A percentile compares a stretch with the other conserved stretches of the same genome.
Conservation (phyloP, 1,284 basidiomycete genomes). For the Papiliotrema fonsecae region DNA sequence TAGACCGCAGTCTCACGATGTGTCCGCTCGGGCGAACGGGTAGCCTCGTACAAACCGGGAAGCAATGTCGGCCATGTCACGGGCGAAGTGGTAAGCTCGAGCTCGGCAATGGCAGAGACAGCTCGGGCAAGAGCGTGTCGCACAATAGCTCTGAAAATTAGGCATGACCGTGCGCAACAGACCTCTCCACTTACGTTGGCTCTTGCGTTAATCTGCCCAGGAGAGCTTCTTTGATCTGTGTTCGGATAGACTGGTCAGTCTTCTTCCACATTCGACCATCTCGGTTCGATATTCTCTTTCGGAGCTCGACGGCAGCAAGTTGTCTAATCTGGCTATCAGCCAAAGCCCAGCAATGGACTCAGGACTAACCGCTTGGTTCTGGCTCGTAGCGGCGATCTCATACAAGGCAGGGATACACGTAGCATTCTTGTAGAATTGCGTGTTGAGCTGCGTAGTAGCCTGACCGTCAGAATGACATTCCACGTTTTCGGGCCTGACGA, state of each 20-base stretch:
- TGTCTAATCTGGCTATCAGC: constrained; percentile 70
- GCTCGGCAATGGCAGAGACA: constrained; percentile 84
- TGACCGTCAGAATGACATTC: constrained; percentile 40
- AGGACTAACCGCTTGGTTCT: constrained; percentile 56
- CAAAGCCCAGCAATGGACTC: background rate
- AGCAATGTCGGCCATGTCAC: constrained; percentile 80
- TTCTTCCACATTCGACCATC: constrained; percentile 80
- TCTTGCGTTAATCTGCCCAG: constrained; percentile 76
- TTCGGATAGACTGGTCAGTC: constrained; percentile 65
- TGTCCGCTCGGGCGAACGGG: constrained; percentile 61
- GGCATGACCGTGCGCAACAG: too few relatives aligned
- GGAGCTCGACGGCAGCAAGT: constrained; percentile 94
- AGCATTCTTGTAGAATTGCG: constrained; percentile 85
- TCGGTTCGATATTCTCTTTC: constrained; percentile 81
- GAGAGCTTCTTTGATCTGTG: constrained; percentile 80
- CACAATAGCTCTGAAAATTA: constrained; percentile 63
- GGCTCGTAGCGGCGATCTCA: constrained; percentile 78
- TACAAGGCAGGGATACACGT: constrained; percentile 88
- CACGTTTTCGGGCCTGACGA: constrained; percentile 5
- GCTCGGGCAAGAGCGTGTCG: constrained; percentile 87
- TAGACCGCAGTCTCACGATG: constrained; percentile 90
- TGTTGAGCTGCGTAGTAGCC: constrained; percentile 89
- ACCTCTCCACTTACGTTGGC: constrained; percentile 57
- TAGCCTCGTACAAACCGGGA: constrained; percentile 79
- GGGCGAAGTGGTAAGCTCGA: constrained; percentile 71